Evolutionary conservation across 2,329 filamentous ascomycete genomes (phyloP).

Genomic region (Stachybotrys echinatus): DNA sequence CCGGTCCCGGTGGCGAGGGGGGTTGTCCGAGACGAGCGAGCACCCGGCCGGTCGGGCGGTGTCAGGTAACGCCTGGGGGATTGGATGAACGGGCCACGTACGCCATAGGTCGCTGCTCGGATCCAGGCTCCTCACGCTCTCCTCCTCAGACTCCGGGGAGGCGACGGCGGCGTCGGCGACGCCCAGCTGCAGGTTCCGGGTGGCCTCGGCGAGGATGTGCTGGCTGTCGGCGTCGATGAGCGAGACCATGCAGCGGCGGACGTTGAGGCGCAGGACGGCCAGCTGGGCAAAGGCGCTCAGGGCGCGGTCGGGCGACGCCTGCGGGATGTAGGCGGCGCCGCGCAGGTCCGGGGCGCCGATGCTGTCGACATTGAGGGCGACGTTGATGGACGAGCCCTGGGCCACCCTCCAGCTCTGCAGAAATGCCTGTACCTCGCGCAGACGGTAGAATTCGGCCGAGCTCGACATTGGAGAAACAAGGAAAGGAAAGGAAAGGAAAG

Average conservation of each 20-base stretch:
- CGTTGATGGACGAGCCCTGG: slow-evolving; percentile 23
- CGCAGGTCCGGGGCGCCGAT: slow-evolving; percentile 20
- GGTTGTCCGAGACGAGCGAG: no score
- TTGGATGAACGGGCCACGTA: slow-evolving; percentile 9
- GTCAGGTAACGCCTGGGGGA: background rate
- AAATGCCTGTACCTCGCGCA: slow-evolving; percentile 23
- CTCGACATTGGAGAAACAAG: slow-evolving; percentile 14
- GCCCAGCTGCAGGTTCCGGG: slow-evolving; percentile 35
- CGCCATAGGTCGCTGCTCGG: slow-evolving; percentile 27
- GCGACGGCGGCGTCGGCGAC: slow-evolving; percentile 20
- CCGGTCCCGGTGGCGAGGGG: no score
- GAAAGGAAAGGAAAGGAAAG: no score
- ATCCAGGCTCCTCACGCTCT: background rate
- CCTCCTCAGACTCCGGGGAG: slow-evolving; percentile 17
- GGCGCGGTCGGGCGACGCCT: slow-evolving; percentile 27
- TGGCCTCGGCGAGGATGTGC: slow-evolving; percentile 48
- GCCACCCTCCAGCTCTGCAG: slow-evolving; percentile 25
- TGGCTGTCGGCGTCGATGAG: slow-evolving; percentile 39
- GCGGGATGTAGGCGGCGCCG: slow-evolving; percentile 23
- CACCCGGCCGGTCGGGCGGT: no score
- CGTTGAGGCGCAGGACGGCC: slow-evolving; percentile 39
- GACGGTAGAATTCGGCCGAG: slow-evolving; percentile 21
- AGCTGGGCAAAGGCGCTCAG: slow-evolving; percentile 46
- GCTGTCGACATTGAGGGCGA: slow-evolving; percentile 23
- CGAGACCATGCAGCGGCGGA: slow-evolving; percentile 43